phyloP scores from a whole-genome alignment of 108 stramenopile genomes.

The Skeletonema marinoi region DNA sequence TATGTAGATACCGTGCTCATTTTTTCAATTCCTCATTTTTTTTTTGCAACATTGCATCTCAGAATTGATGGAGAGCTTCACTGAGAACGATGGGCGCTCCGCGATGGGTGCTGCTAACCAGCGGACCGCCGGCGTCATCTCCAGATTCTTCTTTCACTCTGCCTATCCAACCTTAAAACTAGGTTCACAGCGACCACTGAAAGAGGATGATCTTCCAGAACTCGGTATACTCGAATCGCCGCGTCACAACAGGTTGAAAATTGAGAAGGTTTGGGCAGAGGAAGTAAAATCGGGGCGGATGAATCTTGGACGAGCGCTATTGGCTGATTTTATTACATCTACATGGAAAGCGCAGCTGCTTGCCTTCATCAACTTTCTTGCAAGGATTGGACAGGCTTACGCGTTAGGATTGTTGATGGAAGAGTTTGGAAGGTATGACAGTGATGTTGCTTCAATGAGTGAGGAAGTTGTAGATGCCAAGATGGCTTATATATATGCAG shows the following conservation, averaged over 20 bases:
- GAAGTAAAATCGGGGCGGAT: slow-evolving; percentile 23
- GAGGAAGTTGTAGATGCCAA: background rate
- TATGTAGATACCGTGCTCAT: too few relatives aligned
- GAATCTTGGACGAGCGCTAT: slow-evolving; percentile 12
- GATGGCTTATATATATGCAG: slow-evolving; percentile 7
- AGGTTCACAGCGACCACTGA: slow-evolving; percentile 58
- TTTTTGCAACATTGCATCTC: too few relatives aligned
- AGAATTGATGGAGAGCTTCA: too few relatives aligned
- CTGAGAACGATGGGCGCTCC: too few relatives aligned
- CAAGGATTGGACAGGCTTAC: slow-evolving; percentile 6
- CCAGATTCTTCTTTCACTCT: slow-evolving; percentile 18
- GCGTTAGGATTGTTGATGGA: slow-evolving; percentile 18
- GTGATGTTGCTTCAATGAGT: background rate
- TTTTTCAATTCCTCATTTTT: too few relatives aligned
- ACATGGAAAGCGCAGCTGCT: slow-evolving; percentile 14
- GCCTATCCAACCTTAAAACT: slow-evolving; percentile 56
- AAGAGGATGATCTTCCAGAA: slow-evolving; percentile 51
- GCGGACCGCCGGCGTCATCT: background rate
- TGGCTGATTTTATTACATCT: slow-evolving; percentile 7
- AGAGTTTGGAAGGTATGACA: slow-evolving; percentile 2
- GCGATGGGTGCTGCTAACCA: too few relatives aligned
- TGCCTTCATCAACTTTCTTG: background rate
- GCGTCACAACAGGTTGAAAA: slow-evolving; percentile 16
- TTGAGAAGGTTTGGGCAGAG: slow-evolving; percentile 50
- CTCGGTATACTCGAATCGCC: slow-evolving; percentile 38